These are phyloP conservation scores for Hypoxylon trugodes DNA, from an alignment of 495 filamentous ascomycete species.

Conservation along the genomic window DNA sequence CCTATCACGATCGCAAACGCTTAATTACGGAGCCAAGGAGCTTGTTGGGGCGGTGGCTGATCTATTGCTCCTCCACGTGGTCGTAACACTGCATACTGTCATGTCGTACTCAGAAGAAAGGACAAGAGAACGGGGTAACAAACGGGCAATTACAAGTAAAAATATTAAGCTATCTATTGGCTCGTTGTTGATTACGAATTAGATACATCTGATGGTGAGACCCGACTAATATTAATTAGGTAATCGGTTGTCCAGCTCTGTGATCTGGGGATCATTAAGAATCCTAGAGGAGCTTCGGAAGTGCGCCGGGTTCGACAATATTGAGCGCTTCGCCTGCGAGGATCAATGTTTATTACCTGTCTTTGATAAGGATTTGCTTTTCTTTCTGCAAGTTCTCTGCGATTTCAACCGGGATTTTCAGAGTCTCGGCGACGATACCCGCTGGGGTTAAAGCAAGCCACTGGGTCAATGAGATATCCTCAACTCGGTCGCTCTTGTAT, in stretches of 20 bases:
- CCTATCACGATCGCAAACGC: too few relatives aligned
- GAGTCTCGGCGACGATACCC: conserved; percentile 64
- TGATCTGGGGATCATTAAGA: too few relatives aligned
- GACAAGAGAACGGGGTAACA: neutral
- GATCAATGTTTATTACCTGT: conserved; percentile 11
- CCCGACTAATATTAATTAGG: too few relatives aligned
- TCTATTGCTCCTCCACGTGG: neutral
- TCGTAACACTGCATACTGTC: neutral
- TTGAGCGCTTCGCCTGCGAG: neutral
- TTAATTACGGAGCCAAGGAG: neutral
- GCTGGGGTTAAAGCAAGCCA: conserved; percentile 71
- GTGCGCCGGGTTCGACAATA: neutral
- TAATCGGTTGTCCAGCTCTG: too few relatives aligned
- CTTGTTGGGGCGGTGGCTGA: neutral
- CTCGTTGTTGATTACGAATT: too few relatives aligned
- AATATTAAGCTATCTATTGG: neutral
- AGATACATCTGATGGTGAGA: too few relatives aligned
- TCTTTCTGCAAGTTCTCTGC: conserved; percentile 68
- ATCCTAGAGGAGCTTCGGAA: too few relatives aligned
- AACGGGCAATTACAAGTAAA: neutral
- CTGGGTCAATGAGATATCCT: conserved; percentile 68
- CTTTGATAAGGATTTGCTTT: conserved; percentile 64
- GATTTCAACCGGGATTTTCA: conserved; percentile 65
- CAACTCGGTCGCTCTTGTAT: conserved; percentile 70
- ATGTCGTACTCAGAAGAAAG: neutral